phyloP scores from a whole-genome alignment of 441 rosid species.

The Adansonia rubrostipa region DNA sequence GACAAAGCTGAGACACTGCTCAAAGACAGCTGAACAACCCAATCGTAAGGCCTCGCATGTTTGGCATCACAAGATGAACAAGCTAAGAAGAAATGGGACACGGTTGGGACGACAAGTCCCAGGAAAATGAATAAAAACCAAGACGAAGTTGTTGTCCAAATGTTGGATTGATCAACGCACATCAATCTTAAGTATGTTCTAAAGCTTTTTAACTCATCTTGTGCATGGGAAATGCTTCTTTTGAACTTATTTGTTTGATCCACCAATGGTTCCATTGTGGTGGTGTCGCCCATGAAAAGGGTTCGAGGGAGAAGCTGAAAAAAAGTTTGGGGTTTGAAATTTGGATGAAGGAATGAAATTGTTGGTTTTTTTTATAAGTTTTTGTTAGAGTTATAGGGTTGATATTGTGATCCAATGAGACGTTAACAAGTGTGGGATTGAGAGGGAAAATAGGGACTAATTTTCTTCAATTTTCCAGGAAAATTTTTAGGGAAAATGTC shows the following conservation, averaged over 20 bases:
- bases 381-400: not conserved
- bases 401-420: not conserved
- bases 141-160: constrained; percentile 56
- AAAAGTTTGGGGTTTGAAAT: too few species aligned
- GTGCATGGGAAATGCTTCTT: too few species aligned
- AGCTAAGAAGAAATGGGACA: constrained; percentile 78
- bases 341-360: not conserved
- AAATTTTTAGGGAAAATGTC: not conserved
- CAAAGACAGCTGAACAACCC: constrained; percentile 76
- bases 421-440: not conserved
- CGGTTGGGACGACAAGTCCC: constrained; percentile 62
- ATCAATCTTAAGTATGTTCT: too few species aligned
- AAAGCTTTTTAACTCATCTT: too few species aligned
- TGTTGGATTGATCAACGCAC: too few species aligned
- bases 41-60: constrained; percentile 72
- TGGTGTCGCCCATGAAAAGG: constrained; percentile 26
- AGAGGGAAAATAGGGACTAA: not conserved
- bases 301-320: not conserved
- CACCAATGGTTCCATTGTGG: constrained; percentile 36
- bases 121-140: constrained; percentile 76
- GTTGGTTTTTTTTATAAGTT: not conserved
- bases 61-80: constrained; percentile 69
- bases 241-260: not conserved
- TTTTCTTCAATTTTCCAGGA: not conserved
- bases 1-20: constrained; percentile 71